Conservation (phyloP, 2,329 filamentous ascomycete species). For the Xylaria sp. region DNA sequence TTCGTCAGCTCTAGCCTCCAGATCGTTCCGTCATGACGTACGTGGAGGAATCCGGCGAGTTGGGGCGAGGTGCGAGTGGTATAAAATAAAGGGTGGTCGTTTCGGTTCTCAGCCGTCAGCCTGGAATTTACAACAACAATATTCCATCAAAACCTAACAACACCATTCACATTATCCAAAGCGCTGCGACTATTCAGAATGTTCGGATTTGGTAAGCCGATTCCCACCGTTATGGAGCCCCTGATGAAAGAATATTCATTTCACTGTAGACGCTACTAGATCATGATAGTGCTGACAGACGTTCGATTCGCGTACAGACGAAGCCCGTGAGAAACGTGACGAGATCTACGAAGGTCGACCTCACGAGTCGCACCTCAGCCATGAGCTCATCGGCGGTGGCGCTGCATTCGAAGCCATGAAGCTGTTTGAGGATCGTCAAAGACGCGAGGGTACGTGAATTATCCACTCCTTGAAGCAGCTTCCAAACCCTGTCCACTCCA, state of each 20-base stretch:
- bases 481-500: neutral
- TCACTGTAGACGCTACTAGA: neutral
- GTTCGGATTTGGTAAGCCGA: conserved; percentile 42
- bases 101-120: neutral
- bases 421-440: conserved; percentile 77
- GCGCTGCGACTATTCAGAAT: conserved; percentile 31
- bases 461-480: neutral
- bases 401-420: conserved; percentile 83
- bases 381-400: conserved; percentile 77
- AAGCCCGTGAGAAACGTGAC: conserved; percentile 51
- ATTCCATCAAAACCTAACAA: too few relatives aligned
- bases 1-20: neutral
- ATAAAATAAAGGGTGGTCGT: neutral
- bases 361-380: conserved; percentile 68
- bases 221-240: neutral
- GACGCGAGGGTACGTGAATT: conserved; percentile 62
- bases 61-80: neutral
- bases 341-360: conserved; percentile 48
- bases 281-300: neutral
- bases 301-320: conserved; percentile 39
- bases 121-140: neutral
- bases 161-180: too few relatives aligned
- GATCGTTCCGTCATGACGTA: neutral
- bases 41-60: neutral
- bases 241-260: neutral